phyloP scores from a whole-genome alignment of 1,284 basidiomycete genomes.

The Exsudoporus floridanus region DNA sequence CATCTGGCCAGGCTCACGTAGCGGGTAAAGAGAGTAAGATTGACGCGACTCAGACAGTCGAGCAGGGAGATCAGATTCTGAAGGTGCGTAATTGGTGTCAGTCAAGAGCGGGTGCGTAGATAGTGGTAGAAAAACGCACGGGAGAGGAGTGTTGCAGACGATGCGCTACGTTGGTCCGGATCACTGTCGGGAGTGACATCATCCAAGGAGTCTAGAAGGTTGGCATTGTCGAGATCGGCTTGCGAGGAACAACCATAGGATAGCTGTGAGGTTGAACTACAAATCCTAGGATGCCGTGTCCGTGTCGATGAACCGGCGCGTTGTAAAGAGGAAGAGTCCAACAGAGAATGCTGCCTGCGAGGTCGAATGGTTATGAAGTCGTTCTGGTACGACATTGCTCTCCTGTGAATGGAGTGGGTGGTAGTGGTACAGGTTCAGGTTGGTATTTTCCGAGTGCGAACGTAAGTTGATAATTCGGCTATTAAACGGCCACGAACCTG shows the following conservation, averaged over 20 bases:
- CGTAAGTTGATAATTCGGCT: conserved; percentile 33
- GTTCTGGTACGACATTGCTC: conserved; percentile 23
- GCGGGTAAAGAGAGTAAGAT: conserved; percentile 9
- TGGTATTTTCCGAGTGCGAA: conserved; percentile 20
- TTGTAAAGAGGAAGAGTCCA: conserved; percentile 2
- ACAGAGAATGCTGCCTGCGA: conserved; percentile 3
- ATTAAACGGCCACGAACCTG: conserved; percentile 16
- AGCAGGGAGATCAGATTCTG: conserved; percentile 1
- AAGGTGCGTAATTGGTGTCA: conserved; percentile 10
- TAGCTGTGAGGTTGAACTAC: conserved; percentile 18
- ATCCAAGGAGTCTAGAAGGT: conserved; percentile 10
- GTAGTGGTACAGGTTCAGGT: conserved; percentile 34
- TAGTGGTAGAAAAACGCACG: conserved; percentile 6
- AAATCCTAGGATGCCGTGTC: conserved; percentile 6
- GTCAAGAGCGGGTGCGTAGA: background rate
- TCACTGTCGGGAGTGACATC: conserved; percentile 18
- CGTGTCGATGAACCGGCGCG: conserved; percentile 9
- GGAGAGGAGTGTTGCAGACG: conserved; percentile 28
- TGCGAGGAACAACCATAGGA: background rate
- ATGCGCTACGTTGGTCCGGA: conserved; percentile 20
- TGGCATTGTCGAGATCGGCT: background rate
- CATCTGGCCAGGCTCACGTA: conserved; percentile 29
- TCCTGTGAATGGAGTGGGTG: conserved; percentile 1
- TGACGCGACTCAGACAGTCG: conserved; percentile 8
- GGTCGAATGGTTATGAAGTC: conserved; percentile 7